These are phyloP conservation scores for Naganishia kalamii DNA, from an alignment of 768 basidiomycete genomes.

Conservation along the genomic window DNA sequence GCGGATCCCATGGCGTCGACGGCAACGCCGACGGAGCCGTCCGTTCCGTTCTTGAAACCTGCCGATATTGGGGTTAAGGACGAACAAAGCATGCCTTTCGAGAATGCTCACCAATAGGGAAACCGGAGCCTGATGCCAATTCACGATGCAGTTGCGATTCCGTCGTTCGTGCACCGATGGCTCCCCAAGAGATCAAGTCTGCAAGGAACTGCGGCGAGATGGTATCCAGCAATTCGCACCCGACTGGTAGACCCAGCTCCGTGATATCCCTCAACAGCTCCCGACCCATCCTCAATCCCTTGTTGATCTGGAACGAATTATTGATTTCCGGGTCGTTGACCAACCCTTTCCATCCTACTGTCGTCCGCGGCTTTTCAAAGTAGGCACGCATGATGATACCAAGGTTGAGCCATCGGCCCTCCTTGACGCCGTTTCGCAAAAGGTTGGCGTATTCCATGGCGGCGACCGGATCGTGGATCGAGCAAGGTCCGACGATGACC, in stretches of 20 bases:
- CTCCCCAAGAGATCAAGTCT: constrained; percentile 47
- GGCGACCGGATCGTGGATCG: constrained; percentile 80
- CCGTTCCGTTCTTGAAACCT: constrained; percentile 91
- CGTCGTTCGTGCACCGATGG: constrained; percentile 61
- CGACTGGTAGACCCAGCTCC: constrained; percentile 82
- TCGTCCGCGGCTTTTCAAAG: constrained; percentile 89
- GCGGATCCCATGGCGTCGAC: constrained; percentile 94
- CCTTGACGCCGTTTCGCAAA: constrained; percentile 66
- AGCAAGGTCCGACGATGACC: constrained; percentile 91
- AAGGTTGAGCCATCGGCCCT: constrained; percentile 72
- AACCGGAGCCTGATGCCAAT: constrained; percentile 59
- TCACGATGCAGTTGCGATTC: constrained; percentile 47
- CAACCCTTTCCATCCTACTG: constrained; percentile 97
- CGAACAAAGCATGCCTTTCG: too few species aligned
- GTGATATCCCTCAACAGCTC: constrained; percentile 79
- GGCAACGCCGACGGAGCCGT: constrained; percentile 83
- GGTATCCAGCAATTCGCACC: constrained; percentile 81
- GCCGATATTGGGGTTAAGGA: neutral
- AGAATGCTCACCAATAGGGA: constrained; percentile 65
- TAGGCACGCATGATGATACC: constrained; percentile 97
- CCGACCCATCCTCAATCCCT: constrained; percentile 81
- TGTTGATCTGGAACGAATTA: constrained; percentile 87
- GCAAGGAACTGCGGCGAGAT: constrained; percentile 50
- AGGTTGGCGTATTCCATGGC: constrained; percentile 80
- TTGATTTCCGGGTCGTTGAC: constrained; percentile 96